Evolutionary conservation across 2,329 filamentous ascomycete genomes (phyloP).

Genomic region (Tetracladium maxilliforme): DNA sequence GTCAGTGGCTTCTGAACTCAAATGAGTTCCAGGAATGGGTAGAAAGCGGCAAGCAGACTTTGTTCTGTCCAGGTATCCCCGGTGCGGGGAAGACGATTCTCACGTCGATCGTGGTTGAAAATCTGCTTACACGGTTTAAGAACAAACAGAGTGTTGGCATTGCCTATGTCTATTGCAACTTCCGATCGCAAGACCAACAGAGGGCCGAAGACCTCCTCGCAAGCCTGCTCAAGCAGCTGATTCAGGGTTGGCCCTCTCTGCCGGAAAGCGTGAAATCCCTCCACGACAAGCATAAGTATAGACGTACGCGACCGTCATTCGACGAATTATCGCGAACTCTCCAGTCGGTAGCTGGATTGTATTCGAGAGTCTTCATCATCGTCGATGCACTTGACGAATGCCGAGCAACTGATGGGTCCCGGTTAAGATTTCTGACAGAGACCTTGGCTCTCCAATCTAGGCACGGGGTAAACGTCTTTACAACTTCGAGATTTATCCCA

Average conservation of each 20-base stretch:
- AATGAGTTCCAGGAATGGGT: slow-evolving; percentile 3
- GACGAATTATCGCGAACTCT: slow-evolving; percentile 9
- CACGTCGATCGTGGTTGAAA: slow-evolving; percentile 22
- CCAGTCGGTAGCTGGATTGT: slow-evolving; percentile 5
- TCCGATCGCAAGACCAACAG: slow-evolving; percentile 11
- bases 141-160: slow-evolving; percentile 11
- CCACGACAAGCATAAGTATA: slow-evolving; percentile 9
- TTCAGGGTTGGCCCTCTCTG: slow-evolving; percentile 3
- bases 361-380: slow-evolving; percentile 8
- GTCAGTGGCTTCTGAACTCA: slow-evolving; percentile 5
- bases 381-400: slow-evolving; percentile 8
- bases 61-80: slow-evolving; percentile 8
- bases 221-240: slow-evolving; percentile 17
- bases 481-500: slow-evolving; percentile 10
- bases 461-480: slow-evolving; percentile 11
- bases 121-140: slow-evolving; percentile 14
- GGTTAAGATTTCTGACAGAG: slow-evolving; percentile 2
- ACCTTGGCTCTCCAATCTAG: not conserved
- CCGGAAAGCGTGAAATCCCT: slow-evolving; percentile 8
- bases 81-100: slow-evolving; percentile 19
- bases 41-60: slow-evolving; percentile 1
- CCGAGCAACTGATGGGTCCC: slow-evolving; percentile 3
- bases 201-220: slow-evolving; percentile 9
- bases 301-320: slow-evolving; percentile 8
- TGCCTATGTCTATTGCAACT: slow-evolving; percentile 18